Base-by-base conservation (phyloP, 1,284 basidiomycete species). In the Mycosarcoma maydis region DNA sequence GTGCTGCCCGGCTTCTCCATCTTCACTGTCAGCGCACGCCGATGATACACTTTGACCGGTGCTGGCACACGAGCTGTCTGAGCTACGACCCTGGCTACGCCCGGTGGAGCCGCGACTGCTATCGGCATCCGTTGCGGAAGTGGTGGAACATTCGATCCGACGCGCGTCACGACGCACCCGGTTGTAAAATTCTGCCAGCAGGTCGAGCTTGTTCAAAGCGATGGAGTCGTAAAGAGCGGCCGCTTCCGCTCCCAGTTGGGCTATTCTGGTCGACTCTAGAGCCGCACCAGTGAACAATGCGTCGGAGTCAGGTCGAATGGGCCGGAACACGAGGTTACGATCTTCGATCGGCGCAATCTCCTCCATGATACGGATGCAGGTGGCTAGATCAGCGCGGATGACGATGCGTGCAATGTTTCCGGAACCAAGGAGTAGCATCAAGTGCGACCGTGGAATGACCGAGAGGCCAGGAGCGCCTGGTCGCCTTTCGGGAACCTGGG, bases 311-410 rank as follows among this genome's bases (percentile, higher is more conserved):
- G 29, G 52, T 17, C 50, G 19, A 11, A 70, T 44, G 5, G 67
- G 67, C 1, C 67, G 67, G 19, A 70, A 61, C 41, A 70, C 42
- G n/a, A 70, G 61, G 22, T 65, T 70, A 10, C 44, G 32, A 32
- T 70, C 67, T 3, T 64, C 52, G 19, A 70, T 52, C 7, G 67
- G 67, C 17, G 34, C 24, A 10, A 70, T 29, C 40, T 70, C 61
- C 27, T 70, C 67, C 44, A 70, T 48, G 19, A 70, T 48, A 17
- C 49, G 56, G 6, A 65, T 56, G 46, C 67, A 70, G 8, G 53
- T 65, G 0, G 41, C 11, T 4, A 60, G 43, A 10, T 51, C 44
- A 17, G 67, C 57, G 14, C 67, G 67, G 6, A 70, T 43, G 27
- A 65, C 36, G 32, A 70, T 57, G 17, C 43, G 39, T 5, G 41